Evolutionary conservation across 768 basidiomycete species (phyloP), one percentile per base, ranked within the genome.

Genomic region (Postia placenta): DNA sequence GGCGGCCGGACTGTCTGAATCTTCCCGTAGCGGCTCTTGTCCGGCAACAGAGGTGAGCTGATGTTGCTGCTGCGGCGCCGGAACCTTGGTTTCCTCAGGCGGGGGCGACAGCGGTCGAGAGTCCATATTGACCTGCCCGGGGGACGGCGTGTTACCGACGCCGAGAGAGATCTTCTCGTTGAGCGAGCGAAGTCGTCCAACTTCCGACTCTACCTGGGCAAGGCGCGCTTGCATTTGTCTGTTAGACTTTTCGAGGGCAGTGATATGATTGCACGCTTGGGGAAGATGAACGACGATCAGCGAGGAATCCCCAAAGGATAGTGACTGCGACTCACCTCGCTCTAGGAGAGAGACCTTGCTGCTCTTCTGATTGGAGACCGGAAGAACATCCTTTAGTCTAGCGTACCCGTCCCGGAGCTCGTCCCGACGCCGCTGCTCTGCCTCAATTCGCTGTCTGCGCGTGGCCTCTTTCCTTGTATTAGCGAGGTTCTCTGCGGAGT

Each of bases 391-490:
- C 68, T 90, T 91, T 66, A 94, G 72, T 61, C 85, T 83, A 28
- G 85, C 84, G 67, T 93, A 94, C 23, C 89, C 91, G 60, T 94
- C 91, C 52, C 92, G 78, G 52, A 93, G 75, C 67, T 93, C 92
- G 66, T 92, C 90, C 55, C 92, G 76, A 50, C 92, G 75, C 39
- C 90, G 74, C 71, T 93, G 87, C 66, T 92, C 88, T n/a, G 88
- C 89, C 69, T 92, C 87, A 49, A 92, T 91, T 46, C 89, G 75
- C 67, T 91, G 88, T 61, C 81, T 74, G 26, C 89, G 73, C 7
- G 89, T 92, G 19, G 87, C 87, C 69, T 92, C 88, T 63, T 91
- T 92, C 61, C 88, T 73, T 9, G 82, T 79, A 64, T 83, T 78
- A 5, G 87, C 88, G 48, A 89, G 74, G 53, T 80, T 83, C 64